A percentile compares a stretch with the other conserved stretches of the same genome.
phyloP scores from a whole-genome alignment of 306 rosid genomes.

The Lathyrus sativus region DNA sequence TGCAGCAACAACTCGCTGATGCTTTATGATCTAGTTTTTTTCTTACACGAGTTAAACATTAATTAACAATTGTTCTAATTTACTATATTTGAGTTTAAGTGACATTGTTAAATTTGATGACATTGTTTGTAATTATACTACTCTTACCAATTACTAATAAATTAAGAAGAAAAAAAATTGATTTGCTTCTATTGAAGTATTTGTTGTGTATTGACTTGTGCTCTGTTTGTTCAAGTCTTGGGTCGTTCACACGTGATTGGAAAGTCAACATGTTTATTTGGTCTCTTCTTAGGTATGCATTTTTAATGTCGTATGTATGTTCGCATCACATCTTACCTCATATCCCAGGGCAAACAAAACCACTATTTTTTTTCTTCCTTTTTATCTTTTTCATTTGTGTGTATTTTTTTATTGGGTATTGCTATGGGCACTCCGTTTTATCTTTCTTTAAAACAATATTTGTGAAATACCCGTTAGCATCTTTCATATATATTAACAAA shows the following conservation, averaged over 20 bases:
- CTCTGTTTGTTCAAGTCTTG: background rate
- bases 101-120: background rate
- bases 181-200: slow-evolving; percentile 10
- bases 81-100: background rate
- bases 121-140: slow-evolving; percentile 23
- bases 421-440: too few species aligned
- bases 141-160: too few species aligned
- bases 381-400: too few species aligned
- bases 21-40: slow-evolving; percentile 7
- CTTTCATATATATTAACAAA: too few species aligned
- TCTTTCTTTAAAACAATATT: too few species aligned
- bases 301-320: slow-evolving; percentile 6
- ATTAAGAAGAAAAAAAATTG: background rate
- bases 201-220: background rate
- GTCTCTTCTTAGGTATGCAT: background rate
- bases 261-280: slow-evolving; percentile 38
- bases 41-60: slow-evolving; percentile 14
- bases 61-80: slow-evolving; percentile 16
- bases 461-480: too few species aligned
- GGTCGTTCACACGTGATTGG: slow-evolving; percentile 42
- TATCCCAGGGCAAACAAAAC: too few species aligned
- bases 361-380: too few species aligned
- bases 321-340: too few species aligned
- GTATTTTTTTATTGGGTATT: too few species aligned
- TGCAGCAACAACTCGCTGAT: slow-evolving; percentile 51